phyloP scores from a whole-genome alignment of 2,329 filamentous ascomycete genomes.

The Escovopsis weberi region DNA sequence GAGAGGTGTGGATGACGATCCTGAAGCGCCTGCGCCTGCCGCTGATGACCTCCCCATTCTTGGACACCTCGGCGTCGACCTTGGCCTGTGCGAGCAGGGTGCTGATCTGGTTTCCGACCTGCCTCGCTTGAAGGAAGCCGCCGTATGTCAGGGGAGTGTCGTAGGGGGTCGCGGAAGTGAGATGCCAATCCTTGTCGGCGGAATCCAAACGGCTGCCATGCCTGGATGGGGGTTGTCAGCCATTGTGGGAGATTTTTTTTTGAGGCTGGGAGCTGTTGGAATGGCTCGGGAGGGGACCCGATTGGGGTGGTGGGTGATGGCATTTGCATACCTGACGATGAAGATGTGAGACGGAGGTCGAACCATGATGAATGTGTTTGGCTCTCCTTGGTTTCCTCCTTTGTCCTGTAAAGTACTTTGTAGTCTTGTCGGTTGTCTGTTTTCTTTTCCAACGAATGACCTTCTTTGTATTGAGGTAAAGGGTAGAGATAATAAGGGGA shows the following conservation, averaged over 20 bases:
- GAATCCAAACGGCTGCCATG: slow-evolving; percentile 91
- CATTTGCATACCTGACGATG: slow-evolving; percentile 24
- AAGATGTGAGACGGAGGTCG: slow-evolving; percentile 27
- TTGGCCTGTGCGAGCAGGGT: slow-evolving; percentile 46
- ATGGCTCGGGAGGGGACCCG: too few species aligned
- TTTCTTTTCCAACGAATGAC: too few species aligned
- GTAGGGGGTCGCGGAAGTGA: slow-evolving; percentile 85
- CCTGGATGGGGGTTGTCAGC: slow-evolving; percentile 25
- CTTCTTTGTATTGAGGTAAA: neutral
- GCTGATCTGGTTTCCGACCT: slow-evolving; percentile 72
- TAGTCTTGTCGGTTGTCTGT: neutral
- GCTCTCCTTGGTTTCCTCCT: too few species aligned
- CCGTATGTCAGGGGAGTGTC: slow-evolving; percentile 90
- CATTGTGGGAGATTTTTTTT: neutral
- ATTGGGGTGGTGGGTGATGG: neutral
- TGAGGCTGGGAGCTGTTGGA: neutral
- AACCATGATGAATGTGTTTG: slow-evolving; percentile 15
- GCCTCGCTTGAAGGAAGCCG: slow-evolving; percentile 77
- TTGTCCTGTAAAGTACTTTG: too few species aligned
- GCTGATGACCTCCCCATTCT: slow-evolving; percentile 8
- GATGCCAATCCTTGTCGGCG: slow-evolving; percentile 88
- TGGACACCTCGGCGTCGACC: slow-evolving; percentile 24
- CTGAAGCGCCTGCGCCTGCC: slow-evolving; percentile 49
- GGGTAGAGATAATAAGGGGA: neutral
- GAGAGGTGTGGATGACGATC: slow-evolving; percentile 83